Conservation (phyloP, 2,329 filamentous ascomycete species). For the Lachnum nothofagi region DNA sequence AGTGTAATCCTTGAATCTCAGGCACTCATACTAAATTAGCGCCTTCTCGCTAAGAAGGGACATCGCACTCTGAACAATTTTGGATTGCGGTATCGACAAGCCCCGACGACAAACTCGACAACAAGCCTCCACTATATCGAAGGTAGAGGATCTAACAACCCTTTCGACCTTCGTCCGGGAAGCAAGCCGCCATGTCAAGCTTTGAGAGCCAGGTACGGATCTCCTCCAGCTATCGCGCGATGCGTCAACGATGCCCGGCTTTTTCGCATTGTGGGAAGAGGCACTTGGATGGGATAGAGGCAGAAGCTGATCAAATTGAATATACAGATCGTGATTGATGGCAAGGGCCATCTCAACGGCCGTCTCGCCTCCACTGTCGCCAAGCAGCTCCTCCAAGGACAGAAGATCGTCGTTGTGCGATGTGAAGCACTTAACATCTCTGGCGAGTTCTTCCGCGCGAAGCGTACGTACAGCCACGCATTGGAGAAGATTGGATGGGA, state of each 20-base stretch:
- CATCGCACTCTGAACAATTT: slow-evolving; percentile 5
- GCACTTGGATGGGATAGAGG: slow-evolving; percentile 6
- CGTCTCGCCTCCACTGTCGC: slow-evolving; percentile 96
- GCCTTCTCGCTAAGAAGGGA: slow-evolving; percentile 6
- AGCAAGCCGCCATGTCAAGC: slow-evolving; percentile 55
- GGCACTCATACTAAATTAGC: no score
- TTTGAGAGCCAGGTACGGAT: slow-evolving; percentile 67
- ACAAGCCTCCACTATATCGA: slow-evolving; percentile 32
- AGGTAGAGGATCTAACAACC: slow-evolving; percentile 33
- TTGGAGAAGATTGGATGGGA: slow-evolving; percentile 7
- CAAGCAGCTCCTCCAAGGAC: slow-evolving; percentile 97
- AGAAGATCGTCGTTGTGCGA: slow-evolving; percentile 99
- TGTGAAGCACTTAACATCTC: slow-evolving; percentile 99
- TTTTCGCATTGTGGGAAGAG: slow-evolving; percentile 3
- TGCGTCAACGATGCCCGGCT: not conserved
- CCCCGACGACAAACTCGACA: slow-evolving; percentile 27
- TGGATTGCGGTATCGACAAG: slow-evolving; percentile 24
- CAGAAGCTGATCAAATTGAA: slow-evolving; percentile 33
- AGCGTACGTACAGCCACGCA: slow-evolving; percentile 71
- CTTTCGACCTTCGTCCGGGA: slow-evolving; percentile 32
- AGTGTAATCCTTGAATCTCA: no score
- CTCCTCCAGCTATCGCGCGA: slow-evolving; percentile 7
- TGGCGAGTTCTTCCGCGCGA: slow-evolving; percentile 99
- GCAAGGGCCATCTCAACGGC: slow-evolving; percentile 99
- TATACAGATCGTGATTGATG: slow-evolving; percentile 90